These are phyloP conservation scores for Fraxinus cuspidata DNA, from an alignment of 257 asterid species.

Conservation along the genomic window DNA sequence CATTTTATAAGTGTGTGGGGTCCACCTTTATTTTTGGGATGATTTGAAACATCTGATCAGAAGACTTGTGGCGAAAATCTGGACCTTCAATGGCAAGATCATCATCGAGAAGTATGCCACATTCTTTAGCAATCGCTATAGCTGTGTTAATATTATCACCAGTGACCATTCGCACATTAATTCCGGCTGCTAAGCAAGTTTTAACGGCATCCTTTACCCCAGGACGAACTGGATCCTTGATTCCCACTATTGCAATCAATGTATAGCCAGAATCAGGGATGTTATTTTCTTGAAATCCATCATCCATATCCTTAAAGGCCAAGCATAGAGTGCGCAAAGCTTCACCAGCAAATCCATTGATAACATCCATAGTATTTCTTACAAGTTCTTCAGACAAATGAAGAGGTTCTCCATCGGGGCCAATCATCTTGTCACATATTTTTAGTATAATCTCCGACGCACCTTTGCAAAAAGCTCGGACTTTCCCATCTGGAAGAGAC, in stretches of 20 bases:
- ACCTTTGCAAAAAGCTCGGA: slow-evolving; percentile 87
- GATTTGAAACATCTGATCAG: slow-evolving; percentile 62
- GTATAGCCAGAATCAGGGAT: slow-evolving; percentile 81
- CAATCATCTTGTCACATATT: slow-evolving; percentile 58
- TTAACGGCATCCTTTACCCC: slow-evolving; percentile 90
- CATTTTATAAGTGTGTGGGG: not conserved
- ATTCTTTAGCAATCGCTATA: slow-evolving; percentile 92
- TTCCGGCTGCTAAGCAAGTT: slow-evolving; percentile 87
- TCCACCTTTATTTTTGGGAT: slow-evolving; percentile 85
- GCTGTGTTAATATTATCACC: slow-evolving; percentile 96
- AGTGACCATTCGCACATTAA: slow-evolving; percentile 89
- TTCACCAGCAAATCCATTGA: slow-evolving; percentile 71
- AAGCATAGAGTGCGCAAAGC: slow-evolving; percentile 90
- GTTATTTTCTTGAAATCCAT: slow-evolving; percentile 35
- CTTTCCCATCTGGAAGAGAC: slow-evolving; percentile 66
- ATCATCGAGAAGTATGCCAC: slow-evolving; percentile 74
- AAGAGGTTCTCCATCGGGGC: slow-evolving; percentile 60
- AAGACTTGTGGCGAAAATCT: slow-evolving; percentile 60
- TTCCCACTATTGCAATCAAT: slow-evolving; percentile 79
- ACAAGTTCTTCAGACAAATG: slow-evolving; percentile 63
- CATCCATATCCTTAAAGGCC: slow-evolving; percentile 74
- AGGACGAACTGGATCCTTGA: slow-evolving; percentile 93
- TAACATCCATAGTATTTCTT: slow-evolving; percentile 44
- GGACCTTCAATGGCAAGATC: slow-evolving; percentile 91
- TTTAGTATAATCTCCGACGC: slow-evolving; percentile 89